Percentiles rank a stretch among this genome's conserved stretches.
These are phyloP conservation scores for Sistotremastrum niveocremeum DNA, from an alignment of 768 basidiomycete genomes.

Conservation along the genomic window DNA sequence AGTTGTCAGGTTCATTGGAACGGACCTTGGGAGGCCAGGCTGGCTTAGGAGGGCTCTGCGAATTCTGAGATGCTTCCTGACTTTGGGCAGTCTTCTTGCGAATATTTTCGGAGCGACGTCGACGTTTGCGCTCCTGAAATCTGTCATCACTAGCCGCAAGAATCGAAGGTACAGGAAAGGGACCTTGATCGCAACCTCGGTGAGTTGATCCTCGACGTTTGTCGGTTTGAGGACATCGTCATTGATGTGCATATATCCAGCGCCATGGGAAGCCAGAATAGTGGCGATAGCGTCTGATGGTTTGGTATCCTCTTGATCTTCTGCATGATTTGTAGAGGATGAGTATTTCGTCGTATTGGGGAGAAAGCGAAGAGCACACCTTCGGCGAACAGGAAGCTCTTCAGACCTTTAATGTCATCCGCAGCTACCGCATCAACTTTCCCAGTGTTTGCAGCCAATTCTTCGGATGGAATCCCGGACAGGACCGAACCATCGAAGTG, in stretches of 20 bases:
- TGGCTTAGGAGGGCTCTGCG: neutral
- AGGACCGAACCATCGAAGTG: conserved; percentile 36
- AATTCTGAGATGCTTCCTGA: conserved; percentile 4
- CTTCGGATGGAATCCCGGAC: conserved; percentile 18
- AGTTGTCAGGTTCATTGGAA: conserved; percentile 20
- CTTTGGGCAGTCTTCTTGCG: conserved; percentile 5
- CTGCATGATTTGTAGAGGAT: neutral
- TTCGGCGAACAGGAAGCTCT: conserved; percentile 58
- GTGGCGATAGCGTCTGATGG: conserved; percentile 38
- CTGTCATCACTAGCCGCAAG: neutral
- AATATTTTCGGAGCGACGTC: conserved; percentile 8
- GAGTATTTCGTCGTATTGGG: neutral
- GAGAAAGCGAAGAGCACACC: conserved; percentile 21
- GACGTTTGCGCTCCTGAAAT: conserved; percentile 11
- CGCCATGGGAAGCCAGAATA: conserved; percentile 45
- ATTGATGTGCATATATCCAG: conserved; percentile 64
- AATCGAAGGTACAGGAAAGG: conserved; percentile 1
- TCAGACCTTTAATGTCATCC: conserved; percentile 43
- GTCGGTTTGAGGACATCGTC: conserved; percentile 57
- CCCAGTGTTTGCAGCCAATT: conserved; percentile 35
- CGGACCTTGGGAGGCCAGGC: conserved; percentile 8
- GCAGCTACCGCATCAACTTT: conserved; percentile 26
- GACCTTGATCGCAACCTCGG: conserved; percentile 40
- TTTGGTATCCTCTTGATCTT: conserved; percentile 26
- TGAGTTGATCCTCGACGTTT: conserved; percentile 51